Conservation (phyloP, 2,329 filamentous ascomycete genomes). For the Claviceps paspali region DNA sequence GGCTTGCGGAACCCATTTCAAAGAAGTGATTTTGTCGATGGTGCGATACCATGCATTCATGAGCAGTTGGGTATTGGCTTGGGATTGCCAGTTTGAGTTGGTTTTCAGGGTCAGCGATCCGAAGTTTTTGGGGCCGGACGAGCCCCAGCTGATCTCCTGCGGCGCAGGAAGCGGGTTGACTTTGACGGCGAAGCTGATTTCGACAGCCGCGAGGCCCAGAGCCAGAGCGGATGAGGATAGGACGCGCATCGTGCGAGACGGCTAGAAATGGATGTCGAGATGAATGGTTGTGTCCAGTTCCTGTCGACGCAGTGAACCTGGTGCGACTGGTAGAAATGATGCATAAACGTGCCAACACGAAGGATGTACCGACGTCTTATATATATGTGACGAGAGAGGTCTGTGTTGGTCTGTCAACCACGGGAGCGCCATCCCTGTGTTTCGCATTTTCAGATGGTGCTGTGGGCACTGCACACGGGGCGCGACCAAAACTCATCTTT, state of each 20-base stretch:
- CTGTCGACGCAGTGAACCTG: no score
- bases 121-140: constrained; percentile 10
- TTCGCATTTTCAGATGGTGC: no score
- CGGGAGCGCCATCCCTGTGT: no score
- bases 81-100: constrained; percentile 7
- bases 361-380: no score
- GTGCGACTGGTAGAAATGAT: no score
- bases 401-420: no score
- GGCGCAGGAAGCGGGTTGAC: constrained; percentile 15
- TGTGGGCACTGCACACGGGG: no score
- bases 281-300: no score
- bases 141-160: constrained; percentile 12
- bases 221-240: background rate
- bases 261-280: background rate
- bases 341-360: no score
- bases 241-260: background rate
- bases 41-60: constrained; percentile 33
- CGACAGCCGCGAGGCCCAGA: constrained; percentile 4
- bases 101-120: constrained; percentile 7
- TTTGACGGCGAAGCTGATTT: constrained; percentile 9
- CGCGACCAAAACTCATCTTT: no score
- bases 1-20: constrained; percentile 39
- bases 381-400: no score
- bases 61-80: constrained; percentile 16
- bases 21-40: constrained; percentile 27